A percentile compares a stretch with the other conserved stretches of the same genome.
These are phyloP conservation scores for Suillus alpinus DNA, from an alignment of 768 basidiomycete genomes.

Conservation along the genomic window DNA sequence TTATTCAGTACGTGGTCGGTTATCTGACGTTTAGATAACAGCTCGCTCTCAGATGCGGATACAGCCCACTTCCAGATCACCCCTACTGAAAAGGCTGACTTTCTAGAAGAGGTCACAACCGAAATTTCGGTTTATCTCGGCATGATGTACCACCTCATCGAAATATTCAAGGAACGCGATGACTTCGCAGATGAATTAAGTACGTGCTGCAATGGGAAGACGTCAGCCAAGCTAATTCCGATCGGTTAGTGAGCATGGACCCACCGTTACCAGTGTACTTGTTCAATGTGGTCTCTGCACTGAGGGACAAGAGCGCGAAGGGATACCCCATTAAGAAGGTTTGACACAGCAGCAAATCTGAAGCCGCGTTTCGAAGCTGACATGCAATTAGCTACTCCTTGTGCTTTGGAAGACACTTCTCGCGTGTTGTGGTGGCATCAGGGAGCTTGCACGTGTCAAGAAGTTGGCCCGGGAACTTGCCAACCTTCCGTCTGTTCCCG, in stretches of 20 bases:
- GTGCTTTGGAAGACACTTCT: slow-evolving; percentile 93
- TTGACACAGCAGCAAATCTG: background rate
- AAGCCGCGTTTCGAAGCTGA: background rate
- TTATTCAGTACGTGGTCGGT: background rate
- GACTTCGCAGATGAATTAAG: slow-evolving; percentile 96
- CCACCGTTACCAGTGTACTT: slow-evolving; percentile 92
- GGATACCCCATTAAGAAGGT: slow-evolving; percentile 99
- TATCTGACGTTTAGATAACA: slow-evolving; percentile 28
- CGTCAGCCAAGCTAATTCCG: slow-evolving; percentile 8
- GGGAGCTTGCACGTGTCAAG: slow-evolving; percentile 82
- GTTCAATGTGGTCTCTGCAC: slow-evolving; percentile 83
- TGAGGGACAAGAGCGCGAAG: slow-evolving; percentile 91
- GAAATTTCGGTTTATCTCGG: slow-evolving; percentile 93
- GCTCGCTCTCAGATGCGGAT: slow-evolving; percentile 74
- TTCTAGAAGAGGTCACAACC: slow-evolving; percentile 86
- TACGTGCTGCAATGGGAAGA: slow-evolving; percentile 40
- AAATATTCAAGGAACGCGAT: slow-evolving; percentile 90
- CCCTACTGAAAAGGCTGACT: slow-evolving; percentile 66
- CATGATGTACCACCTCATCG: slow-evolving; percentile 93
- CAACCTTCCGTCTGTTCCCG: slow-evolving; percentile 58
- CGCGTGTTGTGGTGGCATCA: slow-evolving; percentile 89
- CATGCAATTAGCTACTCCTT: slow-evolving; percentile 66
- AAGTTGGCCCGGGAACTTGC: slow-evolving; percentile 82
- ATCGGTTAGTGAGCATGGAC: slow-evolving; percentile 80
- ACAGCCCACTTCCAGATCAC: slow-evolving; percentile 70